Evolutionary conservation across 805 yeast genomes (phyloP), one percentile per base, ranked within the genome.

Genomic region (Cyberlindnera maclurae): DNA sequence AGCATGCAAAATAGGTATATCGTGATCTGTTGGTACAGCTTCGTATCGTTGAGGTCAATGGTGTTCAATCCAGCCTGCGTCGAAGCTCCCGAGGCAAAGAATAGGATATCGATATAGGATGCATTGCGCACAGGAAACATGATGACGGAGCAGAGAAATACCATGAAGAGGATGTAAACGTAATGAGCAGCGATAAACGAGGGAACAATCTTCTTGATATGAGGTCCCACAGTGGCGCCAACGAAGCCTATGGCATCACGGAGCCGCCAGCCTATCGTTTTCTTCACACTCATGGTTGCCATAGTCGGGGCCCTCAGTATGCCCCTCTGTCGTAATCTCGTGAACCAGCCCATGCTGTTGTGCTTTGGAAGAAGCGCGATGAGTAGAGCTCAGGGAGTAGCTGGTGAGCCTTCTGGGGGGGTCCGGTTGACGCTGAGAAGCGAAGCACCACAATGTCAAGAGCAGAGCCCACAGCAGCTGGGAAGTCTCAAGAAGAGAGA

Each of bases 51-150:
- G 29, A 81, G 46, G 50, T 87, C 76, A 17, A 85, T 67, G 0
- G 96, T 82, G 56, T 87, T 88, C 39, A 93, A 63, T 1, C 99
- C 99, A 0, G 96, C 95, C 55, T 90, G 96, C 2, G 97, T 87
- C 2, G 81, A 63, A 0, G 93, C 77, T 10, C 95, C 90, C 10
- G 79, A 65, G 0, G 88, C 72, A 39, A 85, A 64, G 58, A 90
- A 85, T 26, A 93, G 62, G 2, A 82, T 77, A 63, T 93, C 97
- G 33, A 85, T 80, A 57, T 90, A 93, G 8, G 53, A 38, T 16
- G 65, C 62, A 52, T 82, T 79, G 39, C 68, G 70, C n/a, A 71
- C 70, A 0, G 96, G 96, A 51, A 80, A 90, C 29, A 93, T 59
- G 38, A 90, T 52, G 26, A 89, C 71, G 0, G 97, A 86, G 1